Percentiles rank a stretch among this genome's conserved stretches.
phyloP scores from a whole-genome alignment of 495 filamentous ascomycete genomes.

The Coniosporium apollinis region DNA sequence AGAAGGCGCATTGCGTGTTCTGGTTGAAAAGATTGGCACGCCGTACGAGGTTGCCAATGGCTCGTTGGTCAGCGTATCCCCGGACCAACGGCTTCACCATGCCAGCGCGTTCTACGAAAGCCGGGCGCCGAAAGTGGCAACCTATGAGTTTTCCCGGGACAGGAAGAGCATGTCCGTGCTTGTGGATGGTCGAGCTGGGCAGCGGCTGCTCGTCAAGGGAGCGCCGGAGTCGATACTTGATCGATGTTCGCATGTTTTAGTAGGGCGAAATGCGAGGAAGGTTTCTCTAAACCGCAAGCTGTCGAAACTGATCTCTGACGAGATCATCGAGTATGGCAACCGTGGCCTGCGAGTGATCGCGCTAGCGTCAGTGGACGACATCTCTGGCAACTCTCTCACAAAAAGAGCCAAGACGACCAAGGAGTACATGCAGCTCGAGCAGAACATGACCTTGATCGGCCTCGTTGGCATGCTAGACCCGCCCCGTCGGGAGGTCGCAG shows the following conservation, averaged over 20 bases:
- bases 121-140: conserved; percentile 54
- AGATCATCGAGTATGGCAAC: conserved; percentile 81
- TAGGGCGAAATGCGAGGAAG: conserved; percentile 58
- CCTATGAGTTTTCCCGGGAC: conserved; percentile 95
- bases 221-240: conserved; percentile 89
- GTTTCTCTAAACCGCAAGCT: conserved; percentile 53
- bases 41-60: conserved; percentile 40
- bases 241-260: conserved; percentile 63
- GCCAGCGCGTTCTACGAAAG: conserved; percentile 76
- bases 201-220: conserved; percentile 88
- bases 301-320: conserved; percentile 46
- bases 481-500: conserved; percentile 81
- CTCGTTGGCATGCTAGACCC: conserved; percentile 96
- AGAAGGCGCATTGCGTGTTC: conserved; percentile 77
- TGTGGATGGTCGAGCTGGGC: conserved; percentile 43
- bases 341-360: conserved; percentile 90
- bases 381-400: conserved; percentile 50
- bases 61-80: conserved; percentile 28
- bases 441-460: conserved; percentile 83
- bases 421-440: conserved; percentile 76
- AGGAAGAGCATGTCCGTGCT: conserved; percentile 99
- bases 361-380: conserved; percentile 61
- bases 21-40: conserved; percentile 90
- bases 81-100: conserved; percentile 48
- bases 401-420: conserved; percentile 60